Evolutionary conservation across 2,329 filamentous ascomycete genomes (phyloP), one percentile per base, ranked within the genome.

Genomic region (Penicillium hordei): DNA sequence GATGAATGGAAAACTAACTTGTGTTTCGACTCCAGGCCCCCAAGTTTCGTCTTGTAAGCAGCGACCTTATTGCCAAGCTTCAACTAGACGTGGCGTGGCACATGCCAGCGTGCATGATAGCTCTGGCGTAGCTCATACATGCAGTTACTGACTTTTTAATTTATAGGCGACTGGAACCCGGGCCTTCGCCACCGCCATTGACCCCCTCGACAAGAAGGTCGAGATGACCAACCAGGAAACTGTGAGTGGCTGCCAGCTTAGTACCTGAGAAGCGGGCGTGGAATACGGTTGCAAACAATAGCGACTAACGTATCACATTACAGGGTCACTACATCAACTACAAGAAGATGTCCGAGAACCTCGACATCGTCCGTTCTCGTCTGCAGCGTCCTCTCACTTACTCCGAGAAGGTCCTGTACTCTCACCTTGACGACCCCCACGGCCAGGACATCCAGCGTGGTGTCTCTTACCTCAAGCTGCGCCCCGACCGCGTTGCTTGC

Each of bases 361-460:
- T 99, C 60, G 83, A 87, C 72, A 87, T 99, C 77, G 94, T 99
- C 69, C 90, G 94, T 74, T 78, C 82, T 71, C 89, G 94, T 72
- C 86, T 99, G 67, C 96, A 96, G 82, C 89, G 91, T 70, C 94
- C 94, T 68, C 86, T 99, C 71, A 94, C 92, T 70, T 96, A 89
- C 77, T 91, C 92, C 76, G 94, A 99, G 86, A 99, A 99, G 87
- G 93, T 99, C 72, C 86, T 97, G 70, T 99, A 99, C 85, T 97
- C 93, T 62, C 94, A 99, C 80, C 83, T 99, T 76, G 94, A 97
- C 81, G 91, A 99, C 78, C 94, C 94, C 55, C 90, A 97, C 72
- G 89, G 87, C 69, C 93, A 97, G 79, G 93, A 97, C 50, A 96
- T 99, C 71, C 87, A 97, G 86, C 91, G 94, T 77, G 94, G 94